Evolutionary conservation across 805 yeast genomes (phyloP).

Genomic region (Teunomyces stri): DNA sequence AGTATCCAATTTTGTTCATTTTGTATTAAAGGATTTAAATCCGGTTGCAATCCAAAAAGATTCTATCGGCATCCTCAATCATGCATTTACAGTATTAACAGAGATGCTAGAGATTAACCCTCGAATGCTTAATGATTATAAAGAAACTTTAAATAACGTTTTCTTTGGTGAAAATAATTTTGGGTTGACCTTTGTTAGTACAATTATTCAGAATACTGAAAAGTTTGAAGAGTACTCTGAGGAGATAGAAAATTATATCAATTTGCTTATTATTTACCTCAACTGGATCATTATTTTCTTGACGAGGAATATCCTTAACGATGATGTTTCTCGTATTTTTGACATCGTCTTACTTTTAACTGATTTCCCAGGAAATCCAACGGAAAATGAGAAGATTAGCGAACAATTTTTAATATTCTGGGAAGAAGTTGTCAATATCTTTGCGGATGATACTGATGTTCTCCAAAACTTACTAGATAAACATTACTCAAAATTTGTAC

Average conservation of each 20-base stretch:
- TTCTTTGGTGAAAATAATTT: slow-evolving; percentile 43
- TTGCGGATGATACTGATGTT: slow-evolving; percentile 46
- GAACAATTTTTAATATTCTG: slow-evolving; percentile 61
- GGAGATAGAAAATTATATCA: slow-evolving; percentile 41
- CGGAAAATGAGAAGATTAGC: slow-evolving; percentile 55
- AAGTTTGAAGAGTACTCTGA: slow-evolving; percentile 27
- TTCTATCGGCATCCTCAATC: slow-evolving; percentile 12
- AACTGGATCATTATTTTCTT: slow-evolving; percentile 47
- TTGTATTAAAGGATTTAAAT: slow-evolving; percentile 7
- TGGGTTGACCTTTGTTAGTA: slow-evolving; percentile 40
- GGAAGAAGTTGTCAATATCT: slow-evolving; percentile 62
- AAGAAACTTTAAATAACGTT: slow-evolving; percentile 25
- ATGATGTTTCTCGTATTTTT: slow-evolving; percentile 39
- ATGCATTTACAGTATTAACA: slow-evolving; percentile 31
- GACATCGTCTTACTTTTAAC: slow-evolving; percentile 53
- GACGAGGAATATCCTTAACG: slow-evolving; percentile 36
- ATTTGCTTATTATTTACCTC: slow-evolving; percentile 44
- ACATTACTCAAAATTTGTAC: slow-evolving; percentile 12
- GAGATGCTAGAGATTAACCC: slow-evolving; percentile 50
- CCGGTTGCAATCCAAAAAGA: not conserved
- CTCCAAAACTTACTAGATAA: slow-evolving; percentile 11
- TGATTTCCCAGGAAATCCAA: slow-evolving; percentile 54
- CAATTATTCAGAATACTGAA: slow-evolving; percentile 29
- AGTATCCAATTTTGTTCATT: slow-evolving; percentile 8
- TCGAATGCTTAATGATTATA: slow-evolving; percentile 32